phyloP scores from a whole-genome alignment of 1,284 basidiomycete genomes.

The Tilletia horrida region DNA sequence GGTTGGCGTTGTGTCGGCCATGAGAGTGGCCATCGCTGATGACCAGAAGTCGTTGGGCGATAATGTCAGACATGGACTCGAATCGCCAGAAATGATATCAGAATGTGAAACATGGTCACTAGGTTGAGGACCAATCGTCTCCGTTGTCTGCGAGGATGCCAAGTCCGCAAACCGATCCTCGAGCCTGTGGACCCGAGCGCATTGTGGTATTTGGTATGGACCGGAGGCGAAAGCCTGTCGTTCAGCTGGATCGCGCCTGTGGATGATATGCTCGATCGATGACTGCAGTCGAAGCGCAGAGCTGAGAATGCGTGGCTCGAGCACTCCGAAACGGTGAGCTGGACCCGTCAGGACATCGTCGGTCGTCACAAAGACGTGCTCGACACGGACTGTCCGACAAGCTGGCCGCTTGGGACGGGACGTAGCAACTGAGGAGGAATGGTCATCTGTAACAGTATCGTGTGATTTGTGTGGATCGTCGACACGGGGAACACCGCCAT shows the following conservation, averaged over 20 bases:
- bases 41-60: slow-evolving; percentile 50
- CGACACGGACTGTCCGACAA: slow-evolving; percentile 36
- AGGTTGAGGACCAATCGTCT: neutral
- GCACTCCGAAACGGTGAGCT: slow-evolving; percentile 42
- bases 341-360: slow-evolving; percentile 45
- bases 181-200: slow-evolving; percentile 8
- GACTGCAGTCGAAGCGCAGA: slow-evolving; percentile 42
- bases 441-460: neutral
- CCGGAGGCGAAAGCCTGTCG: neutral
- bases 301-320: slow-evolving; percentile 41
- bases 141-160: neutral
- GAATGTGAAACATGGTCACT: too few relatives aligned
- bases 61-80: slow-evolving; percentile 36
- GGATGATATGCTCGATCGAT: slow-evolving; percentile 28
- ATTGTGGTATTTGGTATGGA: slow-evolving; percentile 12
- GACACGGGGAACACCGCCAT: neutral
- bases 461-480: neutral
- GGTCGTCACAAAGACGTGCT: slow-evolving; percentile 51
- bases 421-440: neutral
- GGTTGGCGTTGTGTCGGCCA: slow-evolving; percentile 34
- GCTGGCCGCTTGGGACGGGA: slow-evolving; percentile 19
- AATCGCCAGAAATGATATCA: neutral
- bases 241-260: neutral
- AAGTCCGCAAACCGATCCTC: neutral
- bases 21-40: slow-evolving; percentile 25